Evolutionary conservation across 2,329 filamentous ascomycete species (phyloP).

Genomic region (Fusarium xylarioides): DNA sequence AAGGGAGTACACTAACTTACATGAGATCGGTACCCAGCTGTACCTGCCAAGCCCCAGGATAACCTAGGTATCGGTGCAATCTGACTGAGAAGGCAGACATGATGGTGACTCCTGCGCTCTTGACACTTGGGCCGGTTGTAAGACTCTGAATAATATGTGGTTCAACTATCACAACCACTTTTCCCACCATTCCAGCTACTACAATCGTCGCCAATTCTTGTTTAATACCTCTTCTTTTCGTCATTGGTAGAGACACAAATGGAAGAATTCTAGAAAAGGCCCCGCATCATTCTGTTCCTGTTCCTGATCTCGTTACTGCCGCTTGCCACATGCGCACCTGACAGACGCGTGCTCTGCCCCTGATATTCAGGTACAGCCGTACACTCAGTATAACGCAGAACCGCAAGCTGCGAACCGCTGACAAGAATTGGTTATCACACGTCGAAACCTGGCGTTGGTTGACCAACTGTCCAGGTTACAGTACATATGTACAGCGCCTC

Average conservation of each 20-base stretch:
- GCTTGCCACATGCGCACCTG: slow-evolving; percentile 21
- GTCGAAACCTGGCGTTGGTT: neutral
- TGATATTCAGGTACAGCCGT: neutral
- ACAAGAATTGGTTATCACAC: neutral
- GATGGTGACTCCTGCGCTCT: neutral
- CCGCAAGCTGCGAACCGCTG: neutral
- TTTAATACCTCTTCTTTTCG: neutral
- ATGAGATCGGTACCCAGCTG: neutral
- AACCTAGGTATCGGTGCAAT: neutral
- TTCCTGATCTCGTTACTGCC: slow-evolving; percentile 37
- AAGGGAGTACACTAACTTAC: no score
- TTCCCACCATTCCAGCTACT: neutral
- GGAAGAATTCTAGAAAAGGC: slow-evolving; percentile 42
- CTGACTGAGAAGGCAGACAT: neutral
- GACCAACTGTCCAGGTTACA: neutral
- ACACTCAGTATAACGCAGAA: neutral
- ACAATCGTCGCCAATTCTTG: neutral
- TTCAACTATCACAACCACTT: neutral
- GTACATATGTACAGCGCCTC: neutral
- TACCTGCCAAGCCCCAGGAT: neutral
- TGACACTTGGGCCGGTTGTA: neutral
- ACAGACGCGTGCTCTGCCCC: slow-evolving; percentile 17
- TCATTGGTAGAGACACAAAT: slow-evolving; percentile 32
- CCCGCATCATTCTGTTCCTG: slow-evolving; percentile 37
- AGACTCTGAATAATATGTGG: neutral